Evolutionary conservation across 192 early-diverging fungal species (phyloP), one percentile per base, ranked within the genome.

Genomic region (Geranomyces variabilis): DNA sequence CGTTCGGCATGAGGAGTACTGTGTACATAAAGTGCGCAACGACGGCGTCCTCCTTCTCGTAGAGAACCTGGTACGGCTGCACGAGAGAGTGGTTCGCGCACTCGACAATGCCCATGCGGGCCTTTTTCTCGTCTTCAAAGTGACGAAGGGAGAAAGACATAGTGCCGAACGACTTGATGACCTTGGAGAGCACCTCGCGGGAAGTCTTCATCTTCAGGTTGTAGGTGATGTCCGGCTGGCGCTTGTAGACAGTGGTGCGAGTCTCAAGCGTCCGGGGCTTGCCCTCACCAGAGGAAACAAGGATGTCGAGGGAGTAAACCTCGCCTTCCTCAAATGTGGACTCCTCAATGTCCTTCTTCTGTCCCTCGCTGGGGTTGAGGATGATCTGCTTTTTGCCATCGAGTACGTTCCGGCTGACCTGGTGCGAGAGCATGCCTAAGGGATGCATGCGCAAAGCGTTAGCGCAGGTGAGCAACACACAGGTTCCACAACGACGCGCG

Each of bases 301-400:
- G 89, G 55, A 98, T 90, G 71, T 96, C 94, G 22, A 98, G 81
- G 53, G 89, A 82, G 81, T 95, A 98, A n/a, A 95, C 95, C 81
- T 98, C 92, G 63, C 93, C 91, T 73, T 94, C 92, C 34, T 80
- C 87, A 65, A 93, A 92, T 22, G 77, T 73, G 26, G 22, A 36
- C 14, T 48, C 49, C 67, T 91, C 79, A 72, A 90, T 87, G 55
- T 92, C 88, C 73, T 88, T 85, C 65, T 88, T 86, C 74, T 93
- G 92, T 29, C 76, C 80, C 60, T 90, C 87, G 61, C 82, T 87
- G 34, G 96, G 95, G 83, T 93, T 93, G 55, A 94, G 82, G 75
- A 96, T 93, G 81, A 98, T 96, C 77, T 92, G 88, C 83, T 97
- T 97, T 71, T 89, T 87, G 75, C 94, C 96, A 79, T 95, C 93